Conservation (phyloP, 179 eudicot genomes). For the Silene vulgaris region DNA sequence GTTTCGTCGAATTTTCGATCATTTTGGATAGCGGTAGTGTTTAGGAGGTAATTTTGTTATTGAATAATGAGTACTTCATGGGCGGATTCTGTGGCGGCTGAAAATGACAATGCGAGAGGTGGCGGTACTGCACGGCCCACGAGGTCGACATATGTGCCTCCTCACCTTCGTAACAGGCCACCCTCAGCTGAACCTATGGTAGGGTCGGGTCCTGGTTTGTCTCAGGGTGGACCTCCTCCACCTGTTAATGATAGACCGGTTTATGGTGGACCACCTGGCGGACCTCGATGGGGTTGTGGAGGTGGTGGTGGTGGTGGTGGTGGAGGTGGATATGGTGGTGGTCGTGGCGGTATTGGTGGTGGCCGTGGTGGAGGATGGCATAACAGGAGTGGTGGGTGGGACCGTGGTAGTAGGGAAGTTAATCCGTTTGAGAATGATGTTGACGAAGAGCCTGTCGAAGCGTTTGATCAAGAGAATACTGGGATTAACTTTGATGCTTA, state of each 20-base stretch:
- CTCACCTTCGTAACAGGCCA: conserved; percentile 61
- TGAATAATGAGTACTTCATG: conserved; percentile 67
- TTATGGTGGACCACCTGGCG: conserved; percentile 45
- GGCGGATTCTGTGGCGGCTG: conserved; percentile 81
- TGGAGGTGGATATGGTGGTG: conserved; percentile 42
- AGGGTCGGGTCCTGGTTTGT: conserved; percentile 20
- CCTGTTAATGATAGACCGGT: conserved; percentile 44
- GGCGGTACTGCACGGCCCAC: conserved; percentile 39
- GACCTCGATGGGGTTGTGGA: conserved; percentile 41
- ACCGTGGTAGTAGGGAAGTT: conserved; percentile 53
- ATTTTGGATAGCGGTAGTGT: not conserved
- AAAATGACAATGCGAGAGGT: conserved; percentile 37
- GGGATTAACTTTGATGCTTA: conserved; percentile 95
- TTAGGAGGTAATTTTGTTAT: conserved; percentile 4
- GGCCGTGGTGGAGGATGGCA: conserved; percentile 59
- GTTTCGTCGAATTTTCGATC: not conserved
- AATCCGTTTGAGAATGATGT: conserved; percentile 78
- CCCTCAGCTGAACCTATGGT: conserved; percentile 31
- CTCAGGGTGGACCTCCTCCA: conserved; percentile 40
- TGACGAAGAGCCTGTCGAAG: conserved; percentile 38
- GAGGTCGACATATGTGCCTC: conserved; percentile 60
- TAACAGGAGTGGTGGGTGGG: conserved; percentile 53
- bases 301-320: conserved; percentile 44
- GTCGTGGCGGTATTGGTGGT: conserved; percentile 53
- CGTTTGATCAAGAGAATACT: conserved; percentile 47